A percentile compares a stretch with the other conserved stretches of the same genome.
These are phyloP conservation scores for Liquidambar formosana DNA, from an alignment of 164 flowering plant genomes.

Conservation along the genomic window DNA sequence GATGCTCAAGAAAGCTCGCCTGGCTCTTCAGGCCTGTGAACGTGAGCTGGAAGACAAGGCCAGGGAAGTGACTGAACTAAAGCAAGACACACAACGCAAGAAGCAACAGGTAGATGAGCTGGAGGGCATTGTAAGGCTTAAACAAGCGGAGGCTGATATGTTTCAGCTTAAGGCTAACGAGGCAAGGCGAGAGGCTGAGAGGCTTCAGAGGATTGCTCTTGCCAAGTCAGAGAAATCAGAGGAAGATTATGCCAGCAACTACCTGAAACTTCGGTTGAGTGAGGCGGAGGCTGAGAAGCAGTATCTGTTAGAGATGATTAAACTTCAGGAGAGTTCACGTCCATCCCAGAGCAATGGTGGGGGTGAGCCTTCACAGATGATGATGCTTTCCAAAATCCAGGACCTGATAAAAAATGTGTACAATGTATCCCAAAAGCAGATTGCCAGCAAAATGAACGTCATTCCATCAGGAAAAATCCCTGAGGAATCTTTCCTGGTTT, in stretches of 20 bases:
- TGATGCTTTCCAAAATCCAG: conserved; percentile 64
- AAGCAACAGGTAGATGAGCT: conserved; percentile 87
- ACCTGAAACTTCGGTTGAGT: conserved; percentile 74
- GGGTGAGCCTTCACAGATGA: conserved; percentile 59
- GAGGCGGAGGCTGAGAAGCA: conserved; percentile 99
- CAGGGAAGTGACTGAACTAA: conserved; percentile 70
- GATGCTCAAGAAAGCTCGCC: conserved; percentile 79
- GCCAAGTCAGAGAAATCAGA: conserved; percentile 88
- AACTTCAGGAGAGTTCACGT: conserved; percentile 83
- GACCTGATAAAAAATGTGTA: conserved; percentile 71
- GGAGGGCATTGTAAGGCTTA: conserved; percentile 85
- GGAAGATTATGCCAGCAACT: conserved; percentile 90
- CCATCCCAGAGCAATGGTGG: conserved; percentile 54
- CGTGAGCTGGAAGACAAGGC: conserved; percentile 86
- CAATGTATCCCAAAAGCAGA: conserved; percentile 46
- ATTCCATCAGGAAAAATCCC: conserved; percentile 43
- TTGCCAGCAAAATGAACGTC: conserved; percentile 40
- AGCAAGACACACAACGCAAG: conserved; percentile 76
- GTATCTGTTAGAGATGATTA: conserved; percentile 85
- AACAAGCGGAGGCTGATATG: conserved; percentile 98
- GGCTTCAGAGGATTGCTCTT: conserved; percentile 79
- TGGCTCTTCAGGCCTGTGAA: conserved; percentile 79
- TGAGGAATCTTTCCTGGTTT: conserved; percentile 16
- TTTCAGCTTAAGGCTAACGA: conserved; percentile 94
- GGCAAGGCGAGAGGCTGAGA: conserved; percentile 93